These are phyloP conservation scores for Paraconiothyrium brasiliense DNA, from an alignment of 2,329 filamentous ascomycete genomes.

Conservation along the genomic window DNA sequence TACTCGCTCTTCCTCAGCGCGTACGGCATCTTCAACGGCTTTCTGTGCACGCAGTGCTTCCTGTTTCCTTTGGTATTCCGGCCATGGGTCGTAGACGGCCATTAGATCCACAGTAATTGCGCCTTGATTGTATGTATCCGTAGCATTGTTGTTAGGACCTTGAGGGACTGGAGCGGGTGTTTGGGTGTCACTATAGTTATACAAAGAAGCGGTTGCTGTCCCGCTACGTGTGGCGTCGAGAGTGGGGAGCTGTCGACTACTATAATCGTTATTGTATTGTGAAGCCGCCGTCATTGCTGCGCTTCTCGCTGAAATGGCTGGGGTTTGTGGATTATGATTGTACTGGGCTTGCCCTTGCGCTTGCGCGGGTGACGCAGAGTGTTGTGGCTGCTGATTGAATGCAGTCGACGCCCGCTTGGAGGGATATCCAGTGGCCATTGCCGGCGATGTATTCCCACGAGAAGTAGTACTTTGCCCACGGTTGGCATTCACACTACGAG, in stretches of 20 bases:
- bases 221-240: conserved; percentile 29
- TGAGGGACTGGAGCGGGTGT: conserved; percentile 27
- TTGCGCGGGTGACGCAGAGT: conserved; percentile 34
- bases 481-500: conserved; percentile 40
- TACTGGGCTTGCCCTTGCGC: conserved; percentile 34
- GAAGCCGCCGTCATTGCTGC: conserved; percentile 23
- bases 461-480: conserved; percentile 25
- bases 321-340: conserved; percentile 23
- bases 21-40: conserved; percentile 44
- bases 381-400: conserved; percentile 40
- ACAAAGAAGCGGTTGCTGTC: conserved; percentile 27
- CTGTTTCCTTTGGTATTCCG: conserved; percentile 57
- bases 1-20: conserved; percentile 46
- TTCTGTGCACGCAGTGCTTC: conserved; percentile 45
- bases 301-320: conserved; percentile 22
- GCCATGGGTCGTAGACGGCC: conserved; percentile 64
- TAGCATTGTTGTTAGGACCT: conserved; percentile 28
- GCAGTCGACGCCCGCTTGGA: conserved; percentile 35
- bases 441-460: conserved; percentile 36
- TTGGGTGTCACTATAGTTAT: conserved; percentile 31
- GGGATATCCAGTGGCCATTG: conserved; percentile 33
- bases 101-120: conserved; percentile 62
- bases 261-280: conserved; percentile 34
- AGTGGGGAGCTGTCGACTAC: conserved; percentile 31
- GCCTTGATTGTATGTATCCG: conserved; percentile 34